Percentiles rank a stretch among this genome's conserved stretches.
phyloP scores from a whole-genome alignment of 257 asterid genomes.

The Solanum peruvianum region DNA sequence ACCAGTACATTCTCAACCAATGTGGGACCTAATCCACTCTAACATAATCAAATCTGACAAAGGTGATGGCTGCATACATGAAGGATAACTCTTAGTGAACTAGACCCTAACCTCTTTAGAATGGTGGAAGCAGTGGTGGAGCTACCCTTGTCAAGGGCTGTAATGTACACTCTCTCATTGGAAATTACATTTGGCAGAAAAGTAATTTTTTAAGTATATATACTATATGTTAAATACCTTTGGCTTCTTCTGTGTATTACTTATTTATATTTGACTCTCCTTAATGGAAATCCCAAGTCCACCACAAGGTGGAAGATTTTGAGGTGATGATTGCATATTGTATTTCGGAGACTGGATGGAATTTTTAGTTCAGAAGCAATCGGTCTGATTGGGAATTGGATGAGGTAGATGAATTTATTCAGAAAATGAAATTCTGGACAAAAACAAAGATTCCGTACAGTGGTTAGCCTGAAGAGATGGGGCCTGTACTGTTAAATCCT shows the following conservation, averaged over 20 bases:
- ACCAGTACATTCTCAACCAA: neutral
- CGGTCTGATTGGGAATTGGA: neutral
- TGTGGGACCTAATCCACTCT: neutral
- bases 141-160: neutral
- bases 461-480: neutral
- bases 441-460: neutral
- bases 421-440: neutral
- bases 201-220: neutral
- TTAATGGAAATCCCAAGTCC: neutral
- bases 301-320: neutral
- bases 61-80: neutral
- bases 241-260: neutral
- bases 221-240: neutral
- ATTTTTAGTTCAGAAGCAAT: neutral
- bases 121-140: neutral
- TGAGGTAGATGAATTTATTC: neutral
- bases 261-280: neutral
- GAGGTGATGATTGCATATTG: neutral
- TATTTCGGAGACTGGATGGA: neutral
- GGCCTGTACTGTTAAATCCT: neutral
- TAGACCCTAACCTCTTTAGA: neutral
- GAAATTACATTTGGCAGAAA: neutral
- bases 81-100: neutral
- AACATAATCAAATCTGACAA: neutral
- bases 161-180: neutral